Conservation (phyloP, 1,284 basidiomycete genomes). For the Bondarzewia mesenterica region DNA sequence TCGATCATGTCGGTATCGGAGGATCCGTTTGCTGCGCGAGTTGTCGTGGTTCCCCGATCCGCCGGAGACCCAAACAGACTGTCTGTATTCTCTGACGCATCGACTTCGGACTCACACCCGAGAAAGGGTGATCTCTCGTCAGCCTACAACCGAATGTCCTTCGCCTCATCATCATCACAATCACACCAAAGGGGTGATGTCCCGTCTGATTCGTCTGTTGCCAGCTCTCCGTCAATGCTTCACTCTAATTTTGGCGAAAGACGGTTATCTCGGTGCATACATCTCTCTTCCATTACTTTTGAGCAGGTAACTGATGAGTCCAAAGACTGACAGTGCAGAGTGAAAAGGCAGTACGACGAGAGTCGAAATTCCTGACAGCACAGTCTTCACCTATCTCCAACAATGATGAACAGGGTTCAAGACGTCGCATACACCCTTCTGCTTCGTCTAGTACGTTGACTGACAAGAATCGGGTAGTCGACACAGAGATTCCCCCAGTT, state of each 20-base stretch:
- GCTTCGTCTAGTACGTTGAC: conserved; percentile 14
- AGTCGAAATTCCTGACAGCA: conserved; percentile 2
- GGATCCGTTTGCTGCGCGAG: conserved; percentile 53
- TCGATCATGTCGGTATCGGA: conserved; percentile 57
- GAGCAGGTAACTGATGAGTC: not conserved
- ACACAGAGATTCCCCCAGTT: conserved; percentile 21
- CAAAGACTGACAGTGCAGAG: conserved; percentile 11
- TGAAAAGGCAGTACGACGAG: conserved; percentile 10
- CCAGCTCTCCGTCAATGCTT: conserved; percentile 8
- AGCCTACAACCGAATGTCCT: conserved; percentile 37
- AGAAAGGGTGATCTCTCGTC: conserved; percentile 26
- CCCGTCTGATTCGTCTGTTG: conserved; percentile 10
- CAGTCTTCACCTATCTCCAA: conserved; percentile 6
- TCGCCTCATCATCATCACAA: conserved; percentile 48
- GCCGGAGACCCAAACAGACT: conserved; percentile 33
- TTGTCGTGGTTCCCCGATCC: conserved; percentile 29
- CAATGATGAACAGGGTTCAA: conserved; percentile 1
- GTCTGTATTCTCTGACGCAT: conserved; percentile 45
- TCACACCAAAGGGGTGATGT: conserved; percentile 25
- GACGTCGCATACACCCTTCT: conserved; percentile 4
- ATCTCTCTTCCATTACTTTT: not conserved
- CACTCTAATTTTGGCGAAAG: not conserved
- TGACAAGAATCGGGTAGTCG: conserved; percentile 5
- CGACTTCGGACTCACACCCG: conserved; percentile 33
- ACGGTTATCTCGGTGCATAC: conserved; percentile 11